Conservation (phyloP, 2,329 filamentous ascomycete species). For the Colletotrichum lini region DNA sequence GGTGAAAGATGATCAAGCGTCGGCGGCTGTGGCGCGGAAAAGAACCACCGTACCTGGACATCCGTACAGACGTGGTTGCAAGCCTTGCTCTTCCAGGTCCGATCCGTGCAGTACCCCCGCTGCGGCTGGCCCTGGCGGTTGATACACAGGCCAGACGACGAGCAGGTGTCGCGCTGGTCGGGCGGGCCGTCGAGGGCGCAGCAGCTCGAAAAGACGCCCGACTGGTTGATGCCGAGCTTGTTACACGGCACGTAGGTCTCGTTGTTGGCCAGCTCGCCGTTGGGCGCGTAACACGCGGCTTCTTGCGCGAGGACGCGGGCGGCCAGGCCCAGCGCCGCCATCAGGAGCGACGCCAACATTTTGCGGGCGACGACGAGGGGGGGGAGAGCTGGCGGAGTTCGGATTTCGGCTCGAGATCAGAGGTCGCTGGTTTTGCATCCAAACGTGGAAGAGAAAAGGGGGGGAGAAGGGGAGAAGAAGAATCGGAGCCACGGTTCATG, state of each 20-base stretch:
- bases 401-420: background rate
- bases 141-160: conserved; percentile 49
- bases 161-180: conserved; percentile 47
- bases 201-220: conserved; percentile 50
- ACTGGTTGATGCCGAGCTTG: conserved; percentile 50
- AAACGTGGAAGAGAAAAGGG: background rate
- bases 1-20: background rate
- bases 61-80: conserved; percentile 50
- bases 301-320: conserved; percentile 9
- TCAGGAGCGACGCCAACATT: conserved; percentile 16
- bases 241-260: conserved; percentile 51
- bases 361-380: background rate
- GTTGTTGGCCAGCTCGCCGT: conserved; percentile 47
- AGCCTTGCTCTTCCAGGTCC: conserved; percentile 49
- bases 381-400: background rate
- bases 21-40: background rate
- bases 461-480: conserved; percentile 7
- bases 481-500: background rate
- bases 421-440: too few relatives aligned
- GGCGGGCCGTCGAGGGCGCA: conserved; percentile 48
- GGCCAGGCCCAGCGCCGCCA: conserved; percentile 11
- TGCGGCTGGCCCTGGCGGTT: conserved; percentile 44
- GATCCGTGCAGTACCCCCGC: conserved; percentile 51
- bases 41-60: conserved; percentile 36
- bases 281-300: conserved; percentile 48